Evolutionary conservation across 805 yeast species (phyloP).

Genomic region (Sugiyamaella smithiae): DNA sequence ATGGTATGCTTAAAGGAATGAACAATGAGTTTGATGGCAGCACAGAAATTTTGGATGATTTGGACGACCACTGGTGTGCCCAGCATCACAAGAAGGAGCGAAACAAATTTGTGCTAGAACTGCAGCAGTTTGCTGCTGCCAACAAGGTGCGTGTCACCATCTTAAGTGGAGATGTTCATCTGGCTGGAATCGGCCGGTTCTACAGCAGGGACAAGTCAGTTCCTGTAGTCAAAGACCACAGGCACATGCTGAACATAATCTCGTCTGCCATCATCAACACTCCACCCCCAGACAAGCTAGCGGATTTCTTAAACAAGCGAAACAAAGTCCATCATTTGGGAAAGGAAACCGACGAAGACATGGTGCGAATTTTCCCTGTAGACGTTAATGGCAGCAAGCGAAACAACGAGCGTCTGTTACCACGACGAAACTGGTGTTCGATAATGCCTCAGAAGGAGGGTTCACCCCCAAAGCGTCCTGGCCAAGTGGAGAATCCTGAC

Average conservation of each 20-base stretch:
- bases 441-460: conserved; percentile 25
- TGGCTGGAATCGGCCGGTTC: conserved; percentile 80
- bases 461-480: conserved; percentile 1
- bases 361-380: conserved; percentile 63
- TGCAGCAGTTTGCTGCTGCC: conserved; percentile 64
- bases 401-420: conserved; percentile 50
- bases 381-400: conserved; percentile 56
- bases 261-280: conserved; percentile 89
- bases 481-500: background rate
- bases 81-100: conserved; percentile 82
- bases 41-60: conserved; percentile 86
- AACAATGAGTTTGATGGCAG: conserved; percentile 92
- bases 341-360: conserved; percentile 67
- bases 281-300: conserved; percentile 91
- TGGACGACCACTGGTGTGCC: conserved; percentile 97
- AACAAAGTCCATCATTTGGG: conserved; percentile 67
- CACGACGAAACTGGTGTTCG: conserved; percentile 56
- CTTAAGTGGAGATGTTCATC: conserved; percentile 90
- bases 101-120: conserved; percentile 57
- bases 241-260: conserved; percentile 67
- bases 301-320: conserved; percentile 64
- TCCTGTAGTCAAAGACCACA: conserved; percentile 64
- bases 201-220: conserved; percentile 51
- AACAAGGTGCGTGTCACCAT: conserved; percentile 75
- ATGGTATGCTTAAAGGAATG: conserved; percentile 60